phyloP scores from a whole-genome alignment of 2,329 filamentous ascomycete species.

The Nemania sp. region DNA sequence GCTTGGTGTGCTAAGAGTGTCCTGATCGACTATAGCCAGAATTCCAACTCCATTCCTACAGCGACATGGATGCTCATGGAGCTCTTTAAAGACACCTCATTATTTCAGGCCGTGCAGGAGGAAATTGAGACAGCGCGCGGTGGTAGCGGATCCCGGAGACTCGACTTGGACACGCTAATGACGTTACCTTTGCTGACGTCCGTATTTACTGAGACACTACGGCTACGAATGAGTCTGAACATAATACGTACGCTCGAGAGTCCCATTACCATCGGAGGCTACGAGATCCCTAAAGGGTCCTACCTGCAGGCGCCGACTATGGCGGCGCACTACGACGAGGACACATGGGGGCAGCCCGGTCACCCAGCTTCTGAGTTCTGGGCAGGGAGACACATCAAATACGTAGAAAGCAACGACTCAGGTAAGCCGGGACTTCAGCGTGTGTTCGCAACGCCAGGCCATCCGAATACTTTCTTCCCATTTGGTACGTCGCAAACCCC shows the following conservation, averaged over 20 bases:
- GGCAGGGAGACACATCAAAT: slow-evolving; percentile 10
- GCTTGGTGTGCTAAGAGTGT: no score
- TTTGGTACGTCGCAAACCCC: no score
- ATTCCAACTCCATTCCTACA: no score
- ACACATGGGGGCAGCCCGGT: not conserved
- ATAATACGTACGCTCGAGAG: not conserved
- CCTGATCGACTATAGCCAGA: no score
- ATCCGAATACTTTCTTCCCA: no score
- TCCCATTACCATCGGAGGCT: not conserved
- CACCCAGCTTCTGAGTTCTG: slow-evolving; percentile 14
- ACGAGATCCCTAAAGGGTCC: not conserved
- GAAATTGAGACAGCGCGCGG: no score
- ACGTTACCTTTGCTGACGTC: slow-evolving; percentile 10
- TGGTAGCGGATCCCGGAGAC: no score
- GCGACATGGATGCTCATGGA: no score
- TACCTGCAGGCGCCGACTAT: not conserved
- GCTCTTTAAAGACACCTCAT: no score
- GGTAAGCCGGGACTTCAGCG: no score
- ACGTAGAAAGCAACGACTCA: not conserved
- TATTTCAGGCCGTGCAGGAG: no score
- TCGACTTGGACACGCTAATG: not conserved
- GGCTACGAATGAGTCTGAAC: not conserved
- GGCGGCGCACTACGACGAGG: slow-evolving; percentile 13
- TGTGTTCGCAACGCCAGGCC: no score
- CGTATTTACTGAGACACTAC: not conserved